These are phyloP conservation scores for Artemisia tridentata DNA, from an alignment of 129 eudicot species.

Conservation along the genomic window DNA sequence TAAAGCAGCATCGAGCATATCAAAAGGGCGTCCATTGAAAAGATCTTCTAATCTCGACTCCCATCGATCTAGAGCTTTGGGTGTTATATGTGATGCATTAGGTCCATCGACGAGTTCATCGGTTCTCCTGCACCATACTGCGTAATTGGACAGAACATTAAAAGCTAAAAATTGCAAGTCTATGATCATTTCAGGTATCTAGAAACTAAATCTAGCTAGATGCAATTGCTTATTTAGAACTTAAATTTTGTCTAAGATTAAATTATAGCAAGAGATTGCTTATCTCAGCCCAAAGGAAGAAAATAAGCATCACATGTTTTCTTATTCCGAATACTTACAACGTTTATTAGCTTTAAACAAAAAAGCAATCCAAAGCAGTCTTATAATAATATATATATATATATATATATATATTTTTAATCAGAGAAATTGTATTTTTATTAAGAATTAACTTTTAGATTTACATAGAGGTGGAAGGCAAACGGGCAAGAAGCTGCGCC, in stretches of 20 bases:
- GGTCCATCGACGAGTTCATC: conserved; percentile 99
- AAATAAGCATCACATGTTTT: too few species aligned
- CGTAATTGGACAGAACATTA: conserved; percentile 14
- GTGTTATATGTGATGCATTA: conserved; percentile 96
- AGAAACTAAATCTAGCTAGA: neutral
- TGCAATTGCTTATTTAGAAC: neutral
- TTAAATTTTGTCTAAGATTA: neutral
- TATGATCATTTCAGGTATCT: neutral
- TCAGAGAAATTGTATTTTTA: too few species aligned
- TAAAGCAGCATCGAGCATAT: conserved; percentile 98
- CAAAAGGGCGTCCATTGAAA: conserved; percentile 86
- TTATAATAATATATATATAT: too few species aligned
- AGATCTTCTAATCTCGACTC: conserved; percentile 88
- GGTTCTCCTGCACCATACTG: conserved; percentile 99
- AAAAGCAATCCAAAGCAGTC: too few species aligned
- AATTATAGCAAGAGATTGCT: too few species aligned
- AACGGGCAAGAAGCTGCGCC: too few species aligned
- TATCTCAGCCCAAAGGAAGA: too few species aligned
- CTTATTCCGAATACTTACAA: too few species aligned
- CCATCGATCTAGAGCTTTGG: conserved; percentile 93
- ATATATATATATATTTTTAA: too few species aligned
- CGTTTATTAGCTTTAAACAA: too few species aligned
- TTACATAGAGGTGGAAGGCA: too few species aligned
- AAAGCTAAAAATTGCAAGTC: conserved; percentile 18
- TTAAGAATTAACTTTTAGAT: too few species aligned